Evolutionary conservation across 2,329 filamentous ascomycete genomes (phyloP).

Genomic region (Dendryphion nanum): DNA sequence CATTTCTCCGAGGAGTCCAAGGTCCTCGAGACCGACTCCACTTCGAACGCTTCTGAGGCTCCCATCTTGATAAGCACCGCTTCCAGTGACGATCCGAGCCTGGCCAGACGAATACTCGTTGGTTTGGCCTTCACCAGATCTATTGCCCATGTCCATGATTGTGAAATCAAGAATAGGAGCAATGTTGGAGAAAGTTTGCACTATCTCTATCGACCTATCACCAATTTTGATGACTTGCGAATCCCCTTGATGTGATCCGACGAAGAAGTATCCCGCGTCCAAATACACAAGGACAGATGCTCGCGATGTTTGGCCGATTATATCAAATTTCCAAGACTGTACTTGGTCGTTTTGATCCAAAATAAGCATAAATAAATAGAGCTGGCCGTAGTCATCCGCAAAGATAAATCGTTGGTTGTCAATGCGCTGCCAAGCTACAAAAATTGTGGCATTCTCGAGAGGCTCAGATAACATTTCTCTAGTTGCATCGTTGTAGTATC

Average conservation of each 20-base stretch:
- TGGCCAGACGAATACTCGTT: conserved; percentile 96
- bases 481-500: conserved; percentile 78
- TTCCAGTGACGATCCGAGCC: conserved; percentile 88
- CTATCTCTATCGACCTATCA: conserved; percentile 61
- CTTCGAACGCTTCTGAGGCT: conserved; percentile 87
- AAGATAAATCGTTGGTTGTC: conserved; percentile 82
- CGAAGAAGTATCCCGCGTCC: conserved; percentile 69
- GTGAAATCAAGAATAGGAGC: conserved; percentile 91
- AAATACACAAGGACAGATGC: conserved; percentile 79
- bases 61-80: conserved; percentile 85
- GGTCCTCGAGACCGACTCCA: conserved; percentile 86
- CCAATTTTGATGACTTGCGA: conserved; percentile 74
- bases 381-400: conserved; percentile 82
- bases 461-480: conserved; percentile 64
- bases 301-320: conserved; percentile 68
- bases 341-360: conserved; percentile 65
- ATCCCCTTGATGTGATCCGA: conserved; percentile 91
- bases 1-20: conserved; percentile 79
- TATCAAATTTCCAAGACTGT: conserved; percentile 67
- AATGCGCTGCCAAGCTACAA: conserved; percentile 86
- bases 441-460: conserved; percentile 75
- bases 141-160: conserved; percentile 92
- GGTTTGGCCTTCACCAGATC: conserved; percentile 72
- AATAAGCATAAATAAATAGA: conserved; percentile 81
- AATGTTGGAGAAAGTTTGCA: conserved; percentile 80